Evolutionary conservation across 2,329 filamentous ascomycete genomes (phyloP), one percentile per base, ranked within the genome.

Genomic region (Biscogniauxia mediterranea): DNA sequence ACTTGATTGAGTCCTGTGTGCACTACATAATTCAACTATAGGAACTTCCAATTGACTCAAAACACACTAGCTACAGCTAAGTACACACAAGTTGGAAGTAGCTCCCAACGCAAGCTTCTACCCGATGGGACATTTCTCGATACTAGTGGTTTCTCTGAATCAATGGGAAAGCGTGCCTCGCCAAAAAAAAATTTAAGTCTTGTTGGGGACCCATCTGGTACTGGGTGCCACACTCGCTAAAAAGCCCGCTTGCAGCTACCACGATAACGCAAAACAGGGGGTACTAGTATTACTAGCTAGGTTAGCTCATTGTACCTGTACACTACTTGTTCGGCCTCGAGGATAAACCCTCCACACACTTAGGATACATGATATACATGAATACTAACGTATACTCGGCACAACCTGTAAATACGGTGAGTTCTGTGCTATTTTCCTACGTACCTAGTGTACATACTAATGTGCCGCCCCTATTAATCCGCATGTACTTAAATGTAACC

Each of bases 151-250:
- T 51, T 51, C 49, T 17, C 7, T 19, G 6, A 38, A 38, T 38
- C 32, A 21, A 53, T 59, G 52, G 60, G 59, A 61, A 57, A 60
- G 56, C 57, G 62, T 57, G n/a, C 60, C 66, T 67, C 69, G 69
- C 65, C 72, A 71, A 70, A 68, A 68, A 42, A 73, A 69, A 68
- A 61, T 70, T 69, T 68, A 66, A 62, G 66, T 71, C 69, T 75
- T 74, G 73, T 75, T 74, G 73, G 73, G 72, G 69, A 71, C 77
- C 76, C 75, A 74, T 75, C 76, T 77, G 73, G 78, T n/a, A 73
- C 78, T 80, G 77, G 77, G 77, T 77, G 63, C 68, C 63, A 69
- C 66, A 68, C 66, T 65, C 68, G 68, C 63, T 62, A 59, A 57
- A 64, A 59, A 63, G 53, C 50, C 38, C 17, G 28, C 56, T 52